Evolutionary conservation across 129 eudicot species (phyloP).

Genomic region (Erigeron canadensis): DNA sequence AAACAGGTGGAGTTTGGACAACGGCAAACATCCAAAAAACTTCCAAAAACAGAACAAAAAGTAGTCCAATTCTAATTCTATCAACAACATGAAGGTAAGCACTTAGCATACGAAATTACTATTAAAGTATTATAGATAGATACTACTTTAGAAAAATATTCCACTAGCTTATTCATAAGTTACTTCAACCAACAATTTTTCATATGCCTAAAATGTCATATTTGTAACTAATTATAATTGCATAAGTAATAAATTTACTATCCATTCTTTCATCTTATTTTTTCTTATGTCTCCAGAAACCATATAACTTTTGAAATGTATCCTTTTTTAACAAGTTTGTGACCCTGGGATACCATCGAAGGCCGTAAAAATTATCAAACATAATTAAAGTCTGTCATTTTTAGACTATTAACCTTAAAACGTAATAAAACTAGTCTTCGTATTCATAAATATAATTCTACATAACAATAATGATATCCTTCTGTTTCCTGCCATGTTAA

Average conservation of each 20-base stretch:
- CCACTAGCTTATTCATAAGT: conserved; percentile 13
- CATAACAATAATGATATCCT: conserved; percentile 1
- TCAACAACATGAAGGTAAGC: conserved; percentile 15
- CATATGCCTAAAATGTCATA: conserved; percentile 15
- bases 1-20: conserved; percentile 25
- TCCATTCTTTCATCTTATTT: too few relatives aligned
- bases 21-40: conserved; percentile 14
- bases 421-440: too few relatives aligned
- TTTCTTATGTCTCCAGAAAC: too few relatives aligned
- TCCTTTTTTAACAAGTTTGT: too few relatives aligned
- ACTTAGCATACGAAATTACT: not conserved
- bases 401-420: too few relatives aligned
- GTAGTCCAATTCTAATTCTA: not conserved
- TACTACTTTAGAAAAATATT: conserved; percentile 1
- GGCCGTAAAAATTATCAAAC: too few relatives aligned
- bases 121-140: not conserved
- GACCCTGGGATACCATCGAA: too few relatives aligned
- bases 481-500: conserved; percentile 3
- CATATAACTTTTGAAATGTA: too few relatives aligned
- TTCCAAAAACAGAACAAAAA: conserved; percentile 17
- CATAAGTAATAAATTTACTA: conserved; percentile 6
- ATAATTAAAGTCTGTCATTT: too few relatives aligned
- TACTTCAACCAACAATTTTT: conserved; percentile 17
- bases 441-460: not conserved
- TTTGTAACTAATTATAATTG: not conserved